phyloP scores from a whole-genome alignment of 139 green algal species.

The Pleodorina starrii region DNA sequence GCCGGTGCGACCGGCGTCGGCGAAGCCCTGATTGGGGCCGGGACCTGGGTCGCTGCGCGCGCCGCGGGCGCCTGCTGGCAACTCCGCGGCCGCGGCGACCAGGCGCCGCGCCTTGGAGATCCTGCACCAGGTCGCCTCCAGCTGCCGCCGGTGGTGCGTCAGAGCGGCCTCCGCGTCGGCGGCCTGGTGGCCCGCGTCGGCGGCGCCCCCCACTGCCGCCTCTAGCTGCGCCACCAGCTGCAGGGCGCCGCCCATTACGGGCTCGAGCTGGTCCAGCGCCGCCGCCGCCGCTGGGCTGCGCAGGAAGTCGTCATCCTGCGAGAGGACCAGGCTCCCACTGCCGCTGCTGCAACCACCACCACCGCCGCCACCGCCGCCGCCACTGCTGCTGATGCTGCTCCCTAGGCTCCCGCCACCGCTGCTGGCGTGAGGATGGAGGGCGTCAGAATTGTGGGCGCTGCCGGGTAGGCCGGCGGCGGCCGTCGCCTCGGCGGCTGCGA shows the following conservation, averaged over 20 bases:
- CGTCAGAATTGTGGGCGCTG: too few species aligned
- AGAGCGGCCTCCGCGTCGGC: neutral
- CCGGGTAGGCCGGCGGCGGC: neutral
- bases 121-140: neutral
- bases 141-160: constrained; percentile 16
- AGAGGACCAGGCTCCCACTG: neutral
- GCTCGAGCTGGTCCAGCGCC: constrained; percentile 7
- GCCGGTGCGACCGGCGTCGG: too few species aligned
- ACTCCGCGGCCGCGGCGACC: neutral
- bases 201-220: neutral
- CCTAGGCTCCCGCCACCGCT: neutral
- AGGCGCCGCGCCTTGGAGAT: neutral
- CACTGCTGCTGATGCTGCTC: neutral
- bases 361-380: too few species aligned
- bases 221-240: constrained; percentile 1
- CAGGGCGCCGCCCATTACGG: neutral
- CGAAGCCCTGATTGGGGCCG: too few species aligned
- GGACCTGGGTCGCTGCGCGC: too few species aligned
- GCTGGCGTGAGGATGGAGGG: too few species aligned
- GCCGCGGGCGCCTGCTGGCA: too few species aligned
- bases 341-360: neutral
- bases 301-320: neutral
- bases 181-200: neutral
- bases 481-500: neutral
- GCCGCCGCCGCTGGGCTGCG: constrained; percentile 4